Evolutionary conservation across 306 rosid genomes (phyloP), one percentile per base, ranked within the genome.

Genomic region (Glycine latifolia): DNA sequence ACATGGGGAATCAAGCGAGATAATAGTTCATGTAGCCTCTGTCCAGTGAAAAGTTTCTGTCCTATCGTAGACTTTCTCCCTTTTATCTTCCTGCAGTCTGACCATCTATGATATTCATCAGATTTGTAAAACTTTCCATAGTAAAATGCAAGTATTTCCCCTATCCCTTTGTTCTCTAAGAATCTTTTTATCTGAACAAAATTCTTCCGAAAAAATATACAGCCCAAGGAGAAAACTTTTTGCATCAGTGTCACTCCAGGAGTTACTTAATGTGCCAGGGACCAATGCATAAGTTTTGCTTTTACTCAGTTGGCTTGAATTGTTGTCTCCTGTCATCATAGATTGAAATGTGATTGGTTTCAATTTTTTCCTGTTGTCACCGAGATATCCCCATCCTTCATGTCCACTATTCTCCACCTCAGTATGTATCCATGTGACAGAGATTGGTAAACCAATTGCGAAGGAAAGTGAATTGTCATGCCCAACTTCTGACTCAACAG

Each of bases 131-230:
- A 92, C 65, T 69, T 83, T 47, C 93, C 94, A 76, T 92, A 90
- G 84, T 92, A 92, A 85, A 89, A 90, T 49, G 94, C 85, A 46
- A 86, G 78, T 68, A 92, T 85, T 62, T 87, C 89, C 55, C 93
- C 91, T 87, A 82, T 84, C 60, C 14, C 78, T 82, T 84, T 90
- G 86, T 60, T 83, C 75, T 84, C 91, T 66, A 92, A 55, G 80
- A 92, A 89, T 79, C 85, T 87, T 83, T 75, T 79, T 67, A 92
- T 86, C 81, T 79, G 84, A 44, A 75, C 35, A 74, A 92, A 88
- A 79, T 88, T 88, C 91, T 92, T 92, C 44, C 97, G 91, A 67
- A 89, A 89, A 92, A 82, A 90, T 81, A 82, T 86, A 89, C 69
- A 92, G 82, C 10, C 91, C 92, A 71, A 92, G 93, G 73, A 90